phyloP scores from a whole-genome alignment of 2,329 filamentous ascomycete genomes.

The Talaromyces sp. region DNA sequence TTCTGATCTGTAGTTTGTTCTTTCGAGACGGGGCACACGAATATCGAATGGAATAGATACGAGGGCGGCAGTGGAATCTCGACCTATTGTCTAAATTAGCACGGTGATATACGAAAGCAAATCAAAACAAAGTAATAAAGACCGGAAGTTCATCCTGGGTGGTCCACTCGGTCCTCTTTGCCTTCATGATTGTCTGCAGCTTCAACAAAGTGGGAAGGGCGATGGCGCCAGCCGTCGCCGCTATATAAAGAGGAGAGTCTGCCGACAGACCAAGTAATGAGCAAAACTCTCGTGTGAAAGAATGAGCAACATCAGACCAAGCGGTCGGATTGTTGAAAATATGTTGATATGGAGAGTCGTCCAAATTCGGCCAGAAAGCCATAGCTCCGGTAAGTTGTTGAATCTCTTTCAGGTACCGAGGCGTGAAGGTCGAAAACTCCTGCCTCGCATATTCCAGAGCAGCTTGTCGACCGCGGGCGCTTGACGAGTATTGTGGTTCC shows the following conservation, averaged over 20 bases:
- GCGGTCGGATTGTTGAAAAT: conserved; percentile 72
- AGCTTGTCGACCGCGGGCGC: conserved; percentile 33
- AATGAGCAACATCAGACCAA: conserved; percentile 79
- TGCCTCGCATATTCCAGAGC: conserved; percentile 73
- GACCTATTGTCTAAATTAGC: conserved; percentile 41
- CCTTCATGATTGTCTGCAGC: conserved; percentile 79
- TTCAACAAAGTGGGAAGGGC: conserved; percentile 87
- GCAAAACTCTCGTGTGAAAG: conserved; percentile 93
- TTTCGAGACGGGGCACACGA: conserved; percentile 95
- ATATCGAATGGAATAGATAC: conserved; percentile 86
- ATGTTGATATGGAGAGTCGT: conserved; percentile 70
- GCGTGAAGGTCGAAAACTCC: conserved; percentile 71
- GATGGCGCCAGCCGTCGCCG: conserved; percentile 86
- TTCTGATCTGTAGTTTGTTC: conserved; percentile 92
- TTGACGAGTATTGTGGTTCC: conserved; percentile 46
- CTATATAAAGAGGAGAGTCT: conserved; percentile 88
- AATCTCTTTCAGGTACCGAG: conserved; percentile 73
- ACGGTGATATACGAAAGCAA: not conserved
- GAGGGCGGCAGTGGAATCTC: conserved; percentile 63
- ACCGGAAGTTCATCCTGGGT: conserved; percentile 86
- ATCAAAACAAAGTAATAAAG: conserved; percentile 49
- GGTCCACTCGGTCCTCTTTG: conserved; percentile 92
- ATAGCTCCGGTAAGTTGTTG: conserved; percentile 77
- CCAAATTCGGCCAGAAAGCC: conserved; percentile 72
- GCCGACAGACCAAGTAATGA: conserved; percentile 83